Evolutionary conservation across 2,329 filamentous ascomycete species (phyloP).

Genomic region (Penicillium glabrum): DNA sequence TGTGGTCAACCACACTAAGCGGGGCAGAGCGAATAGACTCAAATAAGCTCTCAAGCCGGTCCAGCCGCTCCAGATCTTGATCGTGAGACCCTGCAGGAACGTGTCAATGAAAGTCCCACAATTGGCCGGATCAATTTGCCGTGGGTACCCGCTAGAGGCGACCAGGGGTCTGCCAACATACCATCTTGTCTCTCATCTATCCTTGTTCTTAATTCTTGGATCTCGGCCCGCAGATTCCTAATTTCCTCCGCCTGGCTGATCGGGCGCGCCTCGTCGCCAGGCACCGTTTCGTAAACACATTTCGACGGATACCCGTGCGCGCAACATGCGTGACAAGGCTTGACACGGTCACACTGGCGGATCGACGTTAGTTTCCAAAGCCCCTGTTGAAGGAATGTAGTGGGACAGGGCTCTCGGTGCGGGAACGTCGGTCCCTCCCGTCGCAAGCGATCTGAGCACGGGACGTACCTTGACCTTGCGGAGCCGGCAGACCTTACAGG

Average conservation of each 20-base stretch:
- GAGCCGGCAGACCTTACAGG: constrained; percentile 39
- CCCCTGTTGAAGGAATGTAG: neutral
- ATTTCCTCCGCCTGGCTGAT: constrained; percentile 40
- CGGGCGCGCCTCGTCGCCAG: constrained; percentile 34
- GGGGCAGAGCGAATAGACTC: constrained; percentile 36
- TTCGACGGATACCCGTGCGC: constrained; percentile 41
- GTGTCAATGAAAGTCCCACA: constrained; percentile 3
- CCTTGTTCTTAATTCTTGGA: constrained; percentile 29
- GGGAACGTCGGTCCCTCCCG: constrained; percentile 16
- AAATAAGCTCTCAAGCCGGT: constrained; percentile 34
- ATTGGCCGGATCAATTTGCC: neutral
- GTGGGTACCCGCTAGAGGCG: neutral
- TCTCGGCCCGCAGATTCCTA: constrained; percentile 34
- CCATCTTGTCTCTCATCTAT: constrained; percentile 26
- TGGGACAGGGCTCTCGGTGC: neutral
- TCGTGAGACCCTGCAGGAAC: constrained; percentile 13
- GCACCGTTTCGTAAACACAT: constrained; percentile 36
- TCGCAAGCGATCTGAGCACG: constrained; percentile 21
- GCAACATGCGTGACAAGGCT: constrained; percentile 41
- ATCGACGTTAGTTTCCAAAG: constrained; percentile 15
- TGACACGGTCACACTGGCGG: constrained; percentile 38
- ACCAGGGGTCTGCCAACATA: constrained; percentile 10
- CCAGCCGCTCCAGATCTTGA: constrained; percentile 26
- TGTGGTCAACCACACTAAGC: constrained; percentile 29
- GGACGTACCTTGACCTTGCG: constrained; percentile 41